Base-by-base conservation (phyloP, 768 basidiomycete species). In the Boletellus ananiceps region DNA sequence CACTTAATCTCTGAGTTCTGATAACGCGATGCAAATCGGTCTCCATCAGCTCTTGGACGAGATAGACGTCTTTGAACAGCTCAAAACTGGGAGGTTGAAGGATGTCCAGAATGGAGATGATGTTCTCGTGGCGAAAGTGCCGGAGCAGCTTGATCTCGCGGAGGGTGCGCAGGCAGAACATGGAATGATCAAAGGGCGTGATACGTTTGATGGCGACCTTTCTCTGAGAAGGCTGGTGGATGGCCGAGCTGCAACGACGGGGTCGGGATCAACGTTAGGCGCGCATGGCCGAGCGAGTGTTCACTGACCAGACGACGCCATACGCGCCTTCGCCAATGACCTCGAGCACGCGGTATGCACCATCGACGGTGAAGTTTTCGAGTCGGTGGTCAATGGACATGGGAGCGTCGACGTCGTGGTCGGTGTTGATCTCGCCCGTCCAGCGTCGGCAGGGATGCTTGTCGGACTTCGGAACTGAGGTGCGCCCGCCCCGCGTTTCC, bases 11-110 rank as follows among this genome's bases (percentile, higher is more conserved):
- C 69, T 98, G 95, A 0, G 96, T 95, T 21, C 91, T 79, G 59
- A 99, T 97, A 40, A 99, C 96, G 47, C 95, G 84, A 65, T 98
- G 93, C 57, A 98, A 73, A 71, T 98, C 95, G 0, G 92, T 95
- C 70, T 96, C 95, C 83, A 82, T 80, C 56, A 91, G 74, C 65
- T 91, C 88, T 68, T 79, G 79, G 8, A 81, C 78, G 46, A 80
- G 75, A 57, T 83, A 83, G 16, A 95, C 94, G 66, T 97, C 95
- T 49, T 76, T 87, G 72, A 98, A 96, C 18, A 77, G 72, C 40
- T 88, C 80, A 54, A 93, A 71, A 54, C 74, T 78, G 12, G 81
- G 71, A 0, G 96, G 94, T 46, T 82, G 81, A 58, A 95, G 80
- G 62, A 98, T 94, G 65, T 98, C 96, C 50, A 97, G 78, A 62